Base-by-base conservation (phyloP, 2,329 filamentous ascomycete species). In the Fusarium sp. region DNA sequence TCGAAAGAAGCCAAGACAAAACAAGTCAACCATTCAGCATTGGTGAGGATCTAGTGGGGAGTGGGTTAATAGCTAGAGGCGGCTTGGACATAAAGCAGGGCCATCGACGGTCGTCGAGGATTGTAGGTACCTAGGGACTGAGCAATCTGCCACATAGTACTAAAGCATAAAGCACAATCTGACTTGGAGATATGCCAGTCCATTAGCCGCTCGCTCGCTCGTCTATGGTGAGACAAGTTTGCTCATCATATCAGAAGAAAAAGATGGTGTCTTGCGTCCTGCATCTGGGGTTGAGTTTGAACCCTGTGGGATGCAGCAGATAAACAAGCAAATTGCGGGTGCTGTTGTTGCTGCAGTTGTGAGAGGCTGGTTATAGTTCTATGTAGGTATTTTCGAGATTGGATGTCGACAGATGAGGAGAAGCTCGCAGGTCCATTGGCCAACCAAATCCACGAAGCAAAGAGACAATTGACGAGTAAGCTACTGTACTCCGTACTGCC, bases 391-490 rank as follows among this genome's bases (percentile, higher is more conserved):
- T 17, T 39, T 63, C 43, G 35, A 66, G 40, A 67, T 68, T 64
- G 56, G 57, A 62, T 63, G 53, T 67, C 59, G 58, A 70, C 60
- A 69, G 58, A 63, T 61, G 70, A 67, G 71, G 68, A 72, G 59
- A 73, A 67, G 54, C 58, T 58, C 35, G 35, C 49, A 50, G 42
- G 27, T 43, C 63, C 49, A 74, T 75, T 75, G 67, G 63, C 74
- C 71, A 75, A 75, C 72, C 72, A 75, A 66, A 49, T 60, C 47
- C 48, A 52, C 49, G 20, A 46, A 56, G 29, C 21, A 40, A 21
- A 48, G 31, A 36, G 52, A 50, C 58, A 48, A 67, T 57, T 67
- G 58, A 53, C 23, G 50, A 71, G 67, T 63, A 63, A 71, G 71
- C 71, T 70, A 67, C 41, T 40, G 58, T 45, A 61, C 48, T 25